Base-by-base conservation (phyloP, 805 yeast species). In the Kodamaea nitidulidarum region DNA sequence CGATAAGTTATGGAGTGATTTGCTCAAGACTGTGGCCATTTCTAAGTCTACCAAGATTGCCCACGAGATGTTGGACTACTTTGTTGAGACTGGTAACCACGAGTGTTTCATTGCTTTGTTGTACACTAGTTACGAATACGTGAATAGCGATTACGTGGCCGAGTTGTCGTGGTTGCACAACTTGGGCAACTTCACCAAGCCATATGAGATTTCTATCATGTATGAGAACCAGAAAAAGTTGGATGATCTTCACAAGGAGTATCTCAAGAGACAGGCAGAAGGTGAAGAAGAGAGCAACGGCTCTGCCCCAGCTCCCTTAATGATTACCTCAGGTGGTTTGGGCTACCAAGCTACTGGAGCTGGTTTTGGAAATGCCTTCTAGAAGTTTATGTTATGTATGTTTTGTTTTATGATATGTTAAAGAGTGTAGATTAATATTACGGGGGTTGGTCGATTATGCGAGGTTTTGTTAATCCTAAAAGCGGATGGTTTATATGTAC, bases 1-100 rank as follows among this genome's bases (percentile, higher is more conserved):
- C 45, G 98, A 93, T 70, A 88, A 86, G 65, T 73, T 93, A 53
- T 93, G 97, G 98, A 73, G 83, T 42, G 97, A 90, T 62, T 90
- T 96, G 46, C 84, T 93, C 58, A 86, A 80, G 57, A 90, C 98
- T 7, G 96, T 96, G 16, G 80, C 96, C 12, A 67, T 80, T 42
- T 88, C 97, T 14, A 77, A 78, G 46, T 81, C 82, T 49, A 55
- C 77, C 8, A 88, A 85, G 59, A 83, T 91, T 56, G 90, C 95
- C 25, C 91, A 87, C 61, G 98, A 93, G 44, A 70, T 87, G 48
- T 70, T 93, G 60, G 76, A 83, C 39, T 93, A 91, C 69, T 93
- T 93, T 62, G 97, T 93, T 44, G 97, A 91, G 54, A 87, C 95
- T 28, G 98, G 96, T 51, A 93, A 93, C 69, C 88, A 83, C 64